Conservation (phyloP, 2,329 filamentous ascomycete genomes). For the Cercospora nicotianae region DNA sequence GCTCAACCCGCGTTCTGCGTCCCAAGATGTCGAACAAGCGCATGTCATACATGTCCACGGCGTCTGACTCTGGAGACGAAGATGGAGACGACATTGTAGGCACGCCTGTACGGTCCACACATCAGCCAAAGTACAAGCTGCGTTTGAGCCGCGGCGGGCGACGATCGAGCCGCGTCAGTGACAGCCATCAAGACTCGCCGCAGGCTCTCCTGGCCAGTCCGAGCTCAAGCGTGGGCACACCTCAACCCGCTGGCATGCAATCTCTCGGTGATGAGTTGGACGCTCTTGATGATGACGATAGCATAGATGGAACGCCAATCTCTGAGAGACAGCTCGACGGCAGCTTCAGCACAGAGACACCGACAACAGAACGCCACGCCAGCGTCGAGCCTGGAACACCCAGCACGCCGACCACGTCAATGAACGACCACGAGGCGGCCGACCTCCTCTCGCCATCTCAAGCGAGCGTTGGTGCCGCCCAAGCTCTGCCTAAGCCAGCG, state of each 20-base stretch:
- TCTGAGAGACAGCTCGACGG: conserved; percentile 23
- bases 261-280: conserved; percentile 90
- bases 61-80: conserved; percentile 80
- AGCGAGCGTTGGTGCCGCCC: background rate
- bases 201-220: conserved; percentile 28
- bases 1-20: conserved; percentile 21
- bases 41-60: conserved; percentile 78
- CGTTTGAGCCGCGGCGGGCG: conserved; percentile 62
- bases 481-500: conserved; percentile 24
- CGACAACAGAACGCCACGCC: conserved; percentile 27
- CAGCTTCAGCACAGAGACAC: conserved; percentile 21
- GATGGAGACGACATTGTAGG: conserved; percentile 56
- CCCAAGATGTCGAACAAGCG: conserved; percentile 49
- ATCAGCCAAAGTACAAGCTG: conserved; percentile 69
- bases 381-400: conserved; percentile 44
- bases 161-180: conserved; percentile 52
- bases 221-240: conserved; percentile 40
- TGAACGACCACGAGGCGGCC: conserved; percentile 16
- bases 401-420: conserved; percentile 16
- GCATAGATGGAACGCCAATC: conserved; percentile 49
- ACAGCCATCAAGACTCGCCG: conserved; percentile 36
- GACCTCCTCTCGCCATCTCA: conserved; percentile 8
- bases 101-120: conserved; percentile 64
- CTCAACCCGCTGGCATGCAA: conserved; percentile 58
- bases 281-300: conserved; percentile 65